Evolutionary conservation across 768 basidiomycete genomes (phyloP), one percentile per base, ranked within the genome.

Genomic region (Trametes villosa): DNA sequence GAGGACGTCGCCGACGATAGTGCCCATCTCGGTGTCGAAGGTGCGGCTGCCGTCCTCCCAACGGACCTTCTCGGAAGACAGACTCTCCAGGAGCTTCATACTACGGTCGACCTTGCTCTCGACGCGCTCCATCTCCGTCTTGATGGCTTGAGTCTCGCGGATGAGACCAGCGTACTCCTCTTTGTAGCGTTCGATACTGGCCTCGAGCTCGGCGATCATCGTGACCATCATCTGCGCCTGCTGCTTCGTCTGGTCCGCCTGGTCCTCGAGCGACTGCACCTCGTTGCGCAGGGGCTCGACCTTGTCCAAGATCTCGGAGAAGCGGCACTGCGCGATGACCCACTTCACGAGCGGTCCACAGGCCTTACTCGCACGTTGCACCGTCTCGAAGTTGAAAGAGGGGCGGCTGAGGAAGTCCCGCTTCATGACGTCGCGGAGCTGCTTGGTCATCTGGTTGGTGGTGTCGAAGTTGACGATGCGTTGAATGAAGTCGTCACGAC

Each of bases 271-370:
- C 15, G 91, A 93, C 69, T 91, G 89, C 2, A 99, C 96, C 71
- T 99, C 96, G 68, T 96, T 90, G 12, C 96, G 92, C 18, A 98
- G 81, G 12, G 97, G 97, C 65, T 97, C 97, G 18, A 98, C 94
- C 75, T 88, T 92, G 79, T 99, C 96, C 41, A 99, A 78, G 68
- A 99, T 99, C 74, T 96, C 94, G 12, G 97, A 98, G 80, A 94
- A 99, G 30, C 86, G 86, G 49, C 98, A 94, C 78, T 99, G 97
- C 1, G 97, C 97, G 57, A 98, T 83, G 11, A 87, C 96, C 97
- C 97, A 98, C 76, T 98, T 97, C 65, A 96, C 96, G 49, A 99
- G 86, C 11, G 97, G 97, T 27, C 97, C 97, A 71, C 96, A 98
- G 29, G 97, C 97, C 78, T 89, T 92, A 75, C 92, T 95, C 26